Base-by-base conservation (phyloP, 2,329 filamentous ascomycete genomes). In the Colletotrichum acutatum region DNA sequence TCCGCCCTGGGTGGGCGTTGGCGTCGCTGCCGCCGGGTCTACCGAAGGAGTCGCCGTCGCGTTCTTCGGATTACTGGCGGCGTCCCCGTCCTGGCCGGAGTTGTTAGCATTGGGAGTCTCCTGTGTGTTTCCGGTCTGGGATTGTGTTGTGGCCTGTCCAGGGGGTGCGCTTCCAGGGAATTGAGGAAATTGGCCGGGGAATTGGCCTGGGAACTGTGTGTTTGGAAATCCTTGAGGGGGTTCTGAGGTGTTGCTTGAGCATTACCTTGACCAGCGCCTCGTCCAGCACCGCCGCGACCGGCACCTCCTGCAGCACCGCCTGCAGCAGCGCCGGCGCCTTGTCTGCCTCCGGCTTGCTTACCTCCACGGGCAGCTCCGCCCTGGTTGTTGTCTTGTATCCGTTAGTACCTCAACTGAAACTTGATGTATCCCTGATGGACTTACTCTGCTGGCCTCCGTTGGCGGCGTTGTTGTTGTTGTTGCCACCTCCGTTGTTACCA, bases 401-500 rank as follows among this genome's bases (percentile, higher is more conserved):
- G 52, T 73, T 65, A 56, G 61, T 66, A 46, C 49, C 3, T 19
- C 0, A 12, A 12, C 19, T 26, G 14, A 14, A 19, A 3, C 2
- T 1, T 28, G 4, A 30, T 0, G 32, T 6, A 3, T 49, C 14
- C 6, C 30, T 12, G 54, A 8, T 46, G 24, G 42, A 58, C 68
- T 49, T 22, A 68, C 68, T 71, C 22, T 71, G 54, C 59, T 62
- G 59, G 54, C 49, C 59, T 19, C 74, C 62, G 63, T 67, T 37
- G 24, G 42, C 42, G 2, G 42, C 42, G 19, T 67, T 56, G 11
- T 74, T 72, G 14, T 66, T 73, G 59, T 75, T 73, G 28, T 78
- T 75, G 58, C 73, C 76, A 59, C 74, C 68, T 46, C 61, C 64
- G n/a, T 56, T 57, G n/a, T 74, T 69, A 26, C 69, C 66, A 42